phyloP scores from a whole-genome alignment of 148 eudicot genomes.

The Drosera capensis region DNA sequence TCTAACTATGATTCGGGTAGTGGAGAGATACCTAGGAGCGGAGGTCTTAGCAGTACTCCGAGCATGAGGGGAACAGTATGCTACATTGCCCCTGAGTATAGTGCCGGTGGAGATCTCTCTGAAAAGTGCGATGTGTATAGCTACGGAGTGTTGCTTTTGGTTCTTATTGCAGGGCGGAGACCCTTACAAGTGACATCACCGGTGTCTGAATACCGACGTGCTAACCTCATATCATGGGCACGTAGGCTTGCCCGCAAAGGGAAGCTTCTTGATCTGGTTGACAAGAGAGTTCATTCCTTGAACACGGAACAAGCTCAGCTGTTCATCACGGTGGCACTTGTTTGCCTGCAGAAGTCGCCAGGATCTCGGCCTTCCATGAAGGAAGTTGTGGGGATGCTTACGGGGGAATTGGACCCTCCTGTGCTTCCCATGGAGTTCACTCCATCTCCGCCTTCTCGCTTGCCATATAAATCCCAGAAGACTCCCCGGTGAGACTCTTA shows the following conservation, averaged over 20 bases:
- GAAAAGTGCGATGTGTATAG: constrained; percentile 93
- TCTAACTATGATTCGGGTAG: constrained; percentile 46
- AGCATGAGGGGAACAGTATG: constrained; percentile 96
- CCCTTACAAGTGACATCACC: constrained; percentile 85
- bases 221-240: constrained; percentile 84
- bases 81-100: constrained; percentile 81
- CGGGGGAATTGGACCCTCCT: constrained; percentile 63
- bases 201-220: constrained; percentile 70
- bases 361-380: constrained; percentile 71
- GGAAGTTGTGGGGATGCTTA: constrained; percentile 78
- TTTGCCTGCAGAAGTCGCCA: constrained; percentile 82
- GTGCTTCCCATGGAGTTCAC: constrained; percentile 63
- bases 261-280: constrained; percentile 85
- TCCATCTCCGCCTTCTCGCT: constrained; percentile 45
- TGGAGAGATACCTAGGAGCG: constrained; percentile 66
- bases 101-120: constrained; percentile 55
- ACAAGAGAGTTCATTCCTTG: constrained; percentile 30
- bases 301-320: constrained; percentile 52
- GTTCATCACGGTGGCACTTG: constrained; percentile 54
- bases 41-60: constrained; percentile 83
- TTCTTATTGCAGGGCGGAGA: constrained; percentile 65
- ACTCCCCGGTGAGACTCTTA: constrained; percentile 51
- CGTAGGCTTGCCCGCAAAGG: constrained; percentile 75
- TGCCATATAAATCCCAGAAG: constrained; percentile 45
- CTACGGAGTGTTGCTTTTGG: constrained; percentile 65